Base-by-base conservation (phyloP, 2,329 filamentous ascomycete species). In the Colletotrichum sp. region DNA sequence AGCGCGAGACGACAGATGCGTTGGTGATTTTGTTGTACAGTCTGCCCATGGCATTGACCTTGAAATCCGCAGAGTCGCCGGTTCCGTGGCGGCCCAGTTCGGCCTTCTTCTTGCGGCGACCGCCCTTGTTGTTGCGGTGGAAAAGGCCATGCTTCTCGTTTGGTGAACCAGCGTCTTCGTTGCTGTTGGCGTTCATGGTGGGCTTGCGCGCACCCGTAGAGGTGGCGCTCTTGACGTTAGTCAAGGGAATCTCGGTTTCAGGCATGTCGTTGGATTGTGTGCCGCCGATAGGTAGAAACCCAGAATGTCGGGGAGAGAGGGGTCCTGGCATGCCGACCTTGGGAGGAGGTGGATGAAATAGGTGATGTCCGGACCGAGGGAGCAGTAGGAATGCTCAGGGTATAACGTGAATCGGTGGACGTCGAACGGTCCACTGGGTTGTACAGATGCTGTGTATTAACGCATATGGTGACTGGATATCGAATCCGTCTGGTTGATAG, bases 1-100 rank as follows among this genome's bases (percentile, higher is more conserved):
- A 95, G 63, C 93, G 88, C 6, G 91, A 93, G 77, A 94, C 80
- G 77, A 92, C 87, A 9, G 91, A 93, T 80, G 92, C 92, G 79
- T 88, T 87, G 76, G 94, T 85, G 77, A 95, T 88, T 82, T 90
- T 93, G 80, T 89, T 88, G 84, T 95, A 93, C 44, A 95, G 81
- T 76, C 88, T 88, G 60, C 93, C 93, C 87, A 95, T 91, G 76
- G 90, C 90, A 79, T 92, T 95, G 78, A 95, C 84, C 36, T 88
- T 87, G 36, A 90, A 83, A 21, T 91, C 90, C 13, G 92, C 89
- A 9, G 83, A 83, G 75, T 86, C 85, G 72, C 87, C 84, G 10
- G 87, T 89, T 75, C 87, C 86, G 21, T 85, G 82, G 39, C 89
- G 87, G 63, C 84, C 83, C 5, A 85, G 80, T 28, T 86, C 82